Base-by-base conservation (phyloP, 2,329 filamentous ascomycete species). In the Elsinoe arachidis region DNA sequence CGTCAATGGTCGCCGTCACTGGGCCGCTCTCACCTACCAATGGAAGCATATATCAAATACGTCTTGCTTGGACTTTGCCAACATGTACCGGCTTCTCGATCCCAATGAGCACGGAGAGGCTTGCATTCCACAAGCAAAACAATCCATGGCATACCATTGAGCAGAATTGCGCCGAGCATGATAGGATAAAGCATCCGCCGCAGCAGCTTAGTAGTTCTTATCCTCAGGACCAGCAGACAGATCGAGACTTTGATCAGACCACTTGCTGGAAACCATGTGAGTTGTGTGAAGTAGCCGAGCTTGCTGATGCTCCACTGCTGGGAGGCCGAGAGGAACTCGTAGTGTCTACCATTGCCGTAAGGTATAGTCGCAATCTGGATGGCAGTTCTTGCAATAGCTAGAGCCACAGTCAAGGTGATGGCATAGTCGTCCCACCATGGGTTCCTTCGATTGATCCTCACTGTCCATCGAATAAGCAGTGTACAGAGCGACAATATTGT, bases 201-300 rank as follows among this genome's bases (percentile, higher is more conserved):
- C 11, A 74, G 60, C 37, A 53, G 39, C 49, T 54, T 65, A 2
- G 69, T 68, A 72, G 65, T 58, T 14, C 74, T 74, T 62, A 76
- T 74, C 11, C 73, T 69, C 4, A 76, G 61, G 1, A 76, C 61
- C 9, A 76, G 63, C 10, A 76, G 60, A 61, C 73, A 68, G 49
- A 76, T 75, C 4, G 72, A 75, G 34, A 71, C 65, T 57, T 76
- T 76, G 46, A 76, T 65, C 1, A 75, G 56, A 37, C 69, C 72
- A 35, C 75, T 68, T 35, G 68, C 68, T 7, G 65, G 63, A 58
- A 75, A 76, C 3, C 76, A 67, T 19, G 73, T 63, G 11, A 75
- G 64, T 63, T 75, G 73, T 2, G 69, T 71, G 46, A 69, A 63
- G 72, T 72, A 75, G 4, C 51, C 54, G 7, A 55, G 43, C 65